Percentiles rank a stretch among this genome's conserved stretches.
Evolutionary conservation across 352 stramenopile genomes (phyloP).

Genomic region (Phytopythium delawarense): DNA sequence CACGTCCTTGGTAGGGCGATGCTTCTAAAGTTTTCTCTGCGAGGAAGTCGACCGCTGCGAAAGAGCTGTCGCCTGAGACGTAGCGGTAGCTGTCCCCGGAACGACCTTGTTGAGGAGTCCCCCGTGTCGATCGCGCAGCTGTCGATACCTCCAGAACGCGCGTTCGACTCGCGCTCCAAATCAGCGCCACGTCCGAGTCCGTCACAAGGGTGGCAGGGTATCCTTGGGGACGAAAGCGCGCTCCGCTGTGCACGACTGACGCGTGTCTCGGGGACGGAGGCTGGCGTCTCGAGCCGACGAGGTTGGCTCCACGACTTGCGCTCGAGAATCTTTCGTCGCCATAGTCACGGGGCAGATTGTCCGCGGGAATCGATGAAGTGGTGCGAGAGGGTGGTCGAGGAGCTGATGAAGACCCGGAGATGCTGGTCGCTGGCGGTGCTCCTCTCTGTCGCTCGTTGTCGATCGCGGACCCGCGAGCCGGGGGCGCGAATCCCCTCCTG

Average conservation of each 20-base stretch:
- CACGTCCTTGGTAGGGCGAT: neutral
- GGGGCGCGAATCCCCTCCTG: neutral
- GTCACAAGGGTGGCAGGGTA: neutral
- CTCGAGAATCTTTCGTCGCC: neutral
- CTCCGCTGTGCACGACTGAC: neutral
- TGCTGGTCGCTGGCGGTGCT: neutral
- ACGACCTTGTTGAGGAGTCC: neutral
- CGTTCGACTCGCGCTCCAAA: neutral
- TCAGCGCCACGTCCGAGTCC: neutral
- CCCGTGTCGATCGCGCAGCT: neutral
- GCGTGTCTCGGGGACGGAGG: neutral
- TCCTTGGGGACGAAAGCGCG: neutral
- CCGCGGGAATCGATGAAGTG: neutral
- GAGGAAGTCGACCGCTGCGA: too few relatives aligned
- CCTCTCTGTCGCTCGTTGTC: neutral
- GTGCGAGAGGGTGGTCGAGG: neutral
- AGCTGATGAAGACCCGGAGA: neutral
- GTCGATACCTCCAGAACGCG: neutral
- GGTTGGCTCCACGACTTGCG: neutral
- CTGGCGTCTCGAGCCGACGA: neutral
- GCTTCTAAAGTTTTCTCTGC: too few relatives aligned
- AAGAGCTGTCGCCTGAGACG: neutral
- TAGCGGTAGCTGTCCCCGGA: too few relatives aligned
- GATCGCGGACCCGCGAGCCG: neutral
- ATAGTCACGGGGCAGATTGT: neutral